Conservation (phyloP, 2,329 filamentous ascomycete species). For the Waltergamsia citrina region DNA sequence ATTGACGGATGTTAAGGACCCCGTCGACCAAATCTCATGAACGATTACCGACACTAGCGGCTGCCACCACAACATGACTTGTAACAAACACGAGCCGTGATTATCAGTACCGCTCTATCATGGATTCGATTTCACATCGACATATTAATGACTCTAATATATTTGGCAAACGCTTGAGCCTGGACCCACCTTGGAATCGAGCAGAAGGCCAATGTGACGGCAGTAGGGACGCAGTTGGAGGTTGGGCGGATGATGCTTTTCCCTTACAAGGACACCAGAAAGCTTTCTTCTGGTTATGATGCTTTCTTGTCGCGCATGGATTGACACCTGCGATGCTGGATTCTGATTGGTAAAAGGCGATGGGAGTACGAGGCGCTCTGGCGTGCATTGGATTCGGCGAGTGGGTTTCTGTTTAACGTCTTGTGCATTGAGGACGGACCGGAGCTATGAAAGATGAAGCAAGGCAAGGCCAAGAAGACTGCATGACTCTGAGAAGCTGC, state of each 20-base stretch:
- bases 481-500: too few relatives aligned
- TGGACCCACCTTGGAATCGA: too few relatives aligned
- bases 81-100: too few relatives aligned
- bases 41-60: background rate
- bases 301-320: background rate
- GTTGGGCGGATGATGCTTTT: too few relatives aligned
- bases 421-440: background rate
- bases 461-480: background rate
- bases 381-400: slow-evolving; percentile 1
- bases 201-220: too few relatives aligned
- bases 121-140: too few relatives aligned
- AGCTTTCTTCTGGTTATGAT: background rate
- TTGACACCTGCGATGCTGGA: too few relatives aligned
- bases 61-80: background rate
- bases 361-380: background rate
- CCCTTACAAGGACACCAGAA: too few relatives aligned
- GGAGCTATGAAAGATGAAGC: background rate
- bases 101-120: too few relatives aligned
- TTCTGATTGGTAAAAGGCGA: background rate
- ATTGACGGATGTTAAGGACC: slow-evolving; percentile 37
- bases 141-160: background rate
- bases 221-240: too few relatives aligned
- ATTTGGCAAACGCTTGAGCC: too few relatives aligned
- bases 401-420: background rate
- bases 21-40: slow-evolving; percentile 34